Evolutionary conservation across 139 green algal genomes (phyloP), one percentile per base, ranked within the genome.

Genomic region (Picochlorum sp.): DNA sequence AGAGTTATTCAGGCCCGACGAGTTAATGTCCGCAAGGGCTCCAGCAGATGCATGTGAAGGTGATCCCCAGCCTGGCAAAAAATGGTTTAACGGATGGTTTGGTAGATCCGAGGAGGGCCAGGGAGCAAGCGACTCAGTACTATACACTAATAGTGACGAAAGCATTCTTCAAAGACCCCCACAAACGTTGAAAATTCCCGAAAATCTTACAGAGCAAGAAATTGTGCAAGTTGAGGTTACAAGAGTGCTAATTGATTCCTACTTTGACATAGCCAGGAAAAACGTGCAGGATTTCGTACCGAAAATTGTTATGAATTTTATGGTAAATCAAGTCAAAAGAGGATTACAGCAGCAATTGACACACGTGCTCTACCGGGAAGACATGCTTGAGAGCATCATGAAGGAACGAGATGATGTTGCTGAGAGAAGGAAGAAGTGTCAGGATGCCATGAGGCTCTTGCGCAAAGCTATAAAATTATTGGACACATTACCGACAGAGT

Each of bases 271-370:
- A 41, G 87, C 94, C 55, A 72, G 80, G 18, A 75, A 76, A 36
- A 96, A 86, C 59, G 68, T 97, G 61, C 62, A 69, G 47, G 89
- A 97, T 70, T 54, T 74, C 8, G 89, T 96, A 31, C 90, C 90
- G 58, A 97, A 97, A 65, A 78, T 78, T 20, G 76, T 96, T 59
- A 96, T 97, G 88, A 81, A 92, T 77, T 95, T 95, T 68, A 71
- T 96, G 72, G 90, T 97, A 12, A 67, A 85, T 60, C 62, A 64
- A 54, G 76, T 82, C 30, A 75, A 83, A 63, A 67, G 75, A 2
- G 84, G 80, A 0, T 61, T 97, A 67, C 85, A 95, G 64, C 79
- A 91, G 61, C 84, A 91, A 63, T 77, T 96, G 56, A 91, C 95
- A 24, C 62, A 64, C 43, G 67, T 59, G 4, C 67, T 94, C 9